phyloP scores from a whole-genome alignment of 768 basidiomycete species.

The Paxillus ammoniavirescens region DNA sequence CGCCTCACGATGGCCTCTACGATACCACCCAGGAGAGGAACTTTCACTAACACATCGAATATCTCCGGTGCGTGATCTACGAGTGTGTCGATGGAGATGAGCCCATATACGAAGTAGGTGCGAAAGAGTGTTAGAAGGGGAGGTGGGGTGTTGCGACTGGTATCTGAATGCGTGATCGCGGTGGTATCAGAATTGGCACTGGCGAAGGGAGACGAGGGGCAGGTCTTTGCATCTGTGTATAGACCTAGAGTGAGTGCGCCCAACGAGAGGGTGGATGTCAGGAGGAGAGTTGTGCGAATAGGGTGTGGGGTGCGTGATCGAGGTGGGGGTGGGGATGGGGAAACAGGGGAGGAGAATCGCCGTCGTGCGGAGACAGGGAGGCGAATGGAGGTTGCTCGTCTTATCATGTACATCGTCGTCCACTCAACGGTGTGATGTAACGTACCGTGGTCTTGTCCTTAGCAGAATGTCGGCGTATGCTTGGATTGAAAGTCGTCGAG shows the following conservation, averaged over 20 bases:
- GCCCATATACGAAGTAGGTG: conserved; percentile 77
- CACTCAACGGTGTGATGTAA: neutral
- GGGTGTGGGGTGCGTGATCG: conserved; percentile 3
- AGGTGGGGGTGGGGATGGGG: conserved; percentile 1
- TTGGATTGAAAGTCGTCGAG: no score
- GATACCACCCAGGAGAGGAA: conserved; percentile 56
- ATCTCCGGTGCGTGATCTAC: conserved; percentile 75
- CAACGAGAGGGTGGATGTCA: conserved; percentile 18
- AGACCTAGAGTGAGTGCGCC: conserved; percentile 14
- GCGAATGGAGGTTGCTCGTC: conserved; percentile 6
- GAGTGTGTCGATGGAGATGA: conserved; percentile 73
- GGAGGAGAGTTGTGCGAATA: conserved; percentile 13
- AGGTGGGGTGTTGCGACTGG: conserved; percentile 10
- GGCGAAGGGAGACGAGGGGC: conserved; percentile 20
- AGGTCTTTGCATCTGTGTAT: conserved; percentile 27
- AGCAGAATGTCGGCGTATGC: no score
- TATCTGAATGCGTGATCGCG: no score
- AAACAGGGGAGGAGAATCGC: conserved; percentile 1
- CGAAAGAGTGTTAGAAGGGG: conserved; percentile 50
- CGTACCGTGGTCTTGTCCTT: no score
- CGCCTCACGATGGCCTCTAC: conserved; percentile 68
- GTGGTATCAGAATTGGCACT: neutral
- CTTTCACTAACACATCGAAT: conserved; percentile 47
- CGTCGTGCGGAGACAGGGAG: neutral
- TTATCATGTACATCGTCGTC: conserved; percentile 11